Percentiles rank a stretch among this genome's conserved stretches.
These are phyloP conservation scores for Fraxinus baroniana DNA, from an alignment of 305 asterid species.

Conservation along the genomic window DNA sequence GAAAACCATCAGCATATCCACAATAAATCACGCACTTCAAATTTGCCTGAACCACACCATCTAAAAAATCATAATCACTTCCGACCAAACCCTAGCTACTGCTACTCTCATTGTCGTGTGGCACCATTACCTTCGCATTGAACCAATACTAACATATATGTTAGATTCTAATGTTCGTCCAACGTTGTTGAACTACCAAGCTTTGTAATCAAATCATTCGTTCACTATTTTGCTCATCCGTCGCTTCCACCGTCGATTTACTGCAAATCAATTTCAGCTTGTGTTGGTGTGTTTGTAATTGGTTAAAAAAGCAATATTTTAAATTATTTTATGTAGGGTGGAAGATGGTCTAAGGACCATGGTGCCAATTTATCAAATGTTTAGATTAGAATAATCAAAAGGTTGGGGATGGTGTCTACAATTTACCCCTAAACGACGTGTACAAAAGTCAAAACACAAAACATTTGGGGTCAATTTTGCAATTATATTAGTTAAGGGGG, in stretches of 20 bases:
- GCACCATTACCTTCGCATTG: neutral
- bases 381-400: neutral
- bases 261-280: neutral
- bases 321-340: too few relatives aligned
- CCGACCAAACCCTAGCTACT: too few relatives aligned
- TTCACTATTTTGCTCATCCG: neutral
- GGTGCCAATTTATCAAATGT: neutral
- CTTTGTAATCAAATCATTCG: neutral
- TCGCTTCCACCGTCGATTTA: too few relatives aligned
- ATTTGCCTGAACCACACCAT: too few relatives aligned
- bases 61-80: too few relatives aligned
- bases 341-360: neutral
- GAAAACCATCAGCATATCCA: too few relatives aligned
- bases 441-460: neutral
- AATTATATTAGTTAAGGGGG: conserved; percentile 16
- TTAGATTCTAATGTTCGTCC: neutral
- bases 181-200: neutral
- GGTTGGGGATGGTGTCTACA: neutral
- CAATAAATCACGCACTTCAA: too few relatives aligned
- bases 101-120: too few relatives aligned
- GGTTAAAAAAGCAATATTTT: neutral
- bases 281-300: too few relatives aligned
- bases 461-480: conserved; percentile 15
- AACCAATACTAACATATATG: neutral
- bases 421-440: neutral